phyloP scores from a whole-genome alignment of 1,284 basidiomycete species.

The Puccinia horiana region DNA sequence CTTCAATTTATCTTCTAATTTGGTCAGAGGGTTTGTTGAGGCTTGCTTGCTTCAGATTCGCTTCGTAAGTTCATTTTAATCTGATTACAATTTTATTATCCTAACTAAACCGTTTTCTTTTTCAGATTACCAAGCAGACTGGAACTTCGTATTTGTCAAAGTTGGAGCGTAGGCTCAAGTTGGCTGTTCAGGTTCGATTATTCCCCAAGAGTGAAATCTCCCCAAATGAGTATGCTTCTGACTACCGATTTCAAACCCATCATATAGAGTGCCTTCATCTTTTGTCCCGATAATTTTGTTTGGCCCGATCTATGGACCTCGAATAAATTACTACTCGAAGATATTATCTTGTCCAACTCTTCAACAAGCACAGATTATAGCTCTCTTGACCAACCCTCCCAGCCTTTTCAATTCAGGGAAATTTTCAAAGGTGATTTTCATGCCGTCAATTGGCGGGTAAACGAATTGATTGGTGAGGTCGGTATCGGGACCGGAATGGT shows the following conservation, averaged over 20 bases:
- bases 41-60: conserved; percentile 46
- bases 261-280: conserved; percentile 44
- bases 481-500: conserved; percentile 40
- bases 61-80: conserved; percentile 24
- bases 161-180: conserved; percentile 41
- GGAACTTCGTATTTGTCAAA: conserved; percentile 40
- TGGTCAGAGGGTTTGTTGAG: conserved; percentile 49
- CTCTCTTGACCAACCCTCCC: conserved; percentile 14
- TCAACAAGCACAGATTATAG: background rate
- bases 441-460: conserved; percentile 46
- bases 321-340: conserved; percentile 37
- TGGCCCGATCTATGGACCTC: conserved; percentile 49
- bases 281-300: conserved; percentile 48
- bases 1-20: conserved; percentile 47
- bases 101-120: background rate
- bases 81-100: background rate
- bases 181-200: conserved; percentile 41
- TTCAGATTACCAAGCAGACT: conserved; percentile 42
- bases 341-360: conserved; percentile 34
- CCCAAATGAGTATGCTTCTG: background rate
- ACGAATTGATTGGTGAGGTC: conserved; percentile 44
- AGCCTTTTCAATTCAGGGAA: conserved; percentile 27
- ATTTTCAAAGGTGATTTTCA: conserved; percentile 47
- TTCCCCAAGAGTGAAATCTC: background rate
- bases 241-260: background rate